Base-by-base conservation (phyloP, 768 basidiomycete genomes). In the Kwoniella pini region DNA sequence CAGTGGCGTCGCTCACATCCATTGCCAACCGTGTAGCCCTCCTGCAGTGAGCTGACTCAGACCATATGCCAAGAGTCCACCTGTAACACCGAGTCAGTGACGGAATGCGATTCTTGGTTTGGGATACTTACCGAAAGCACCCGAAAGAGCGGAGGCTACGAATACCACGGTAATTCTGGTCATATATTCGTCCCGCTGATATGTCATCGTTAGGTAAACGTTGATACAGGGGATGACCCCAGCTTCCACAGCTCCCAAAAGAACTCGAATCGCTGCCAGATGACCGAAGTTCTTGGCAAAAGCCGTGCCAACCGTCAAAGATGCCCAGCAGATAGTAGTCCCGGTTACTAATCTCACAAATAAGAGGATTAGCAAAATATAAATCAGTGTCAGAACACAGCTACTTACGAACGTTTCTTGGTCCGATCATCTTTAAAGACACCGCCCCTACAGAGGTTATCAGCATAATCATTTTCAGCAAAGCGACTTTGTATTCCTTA, bases 111-210 rank as follows among this genome's bases (percentile, higher is more conserved):
- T 7, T 7, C 33, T 36, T 15, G 33, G 33, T n/a, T n/a, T n/a
- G 21, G 22, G 7, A 22, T 1, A 24, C 45, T 46, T 46, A n/a
- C 62, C 62, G 43, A 63, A 63, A 3, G 90, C 90, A 22, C 89
- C 89, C 3, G 90, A 88, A 3, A 89, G 84, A 2, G 89, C 88
- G 4, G 89, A 88, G 71, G 90, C 91, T 9, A 87, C 87, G 62
- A 90, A 91, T 87, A 88, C 90, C 68, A 88, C 85, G 1, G 87
- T 88, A 57, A 65, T 62, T n/a, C 65, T 60, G 15, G 57, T 57
- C 21, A 60, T 63, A 31, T 54, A 53, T 39, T 70, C 63, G 22
- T 67, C 57, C 28, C 69, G 38, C 28, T 60, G 56, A 33, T 67
- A 62, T 26, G 53, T 62, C 65, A 66, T 68, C 38, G 62, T 28